phyloP scores from a whole-genome alignment of 1,139 yeast species.

The Suhomyces kunorum region DNA sequence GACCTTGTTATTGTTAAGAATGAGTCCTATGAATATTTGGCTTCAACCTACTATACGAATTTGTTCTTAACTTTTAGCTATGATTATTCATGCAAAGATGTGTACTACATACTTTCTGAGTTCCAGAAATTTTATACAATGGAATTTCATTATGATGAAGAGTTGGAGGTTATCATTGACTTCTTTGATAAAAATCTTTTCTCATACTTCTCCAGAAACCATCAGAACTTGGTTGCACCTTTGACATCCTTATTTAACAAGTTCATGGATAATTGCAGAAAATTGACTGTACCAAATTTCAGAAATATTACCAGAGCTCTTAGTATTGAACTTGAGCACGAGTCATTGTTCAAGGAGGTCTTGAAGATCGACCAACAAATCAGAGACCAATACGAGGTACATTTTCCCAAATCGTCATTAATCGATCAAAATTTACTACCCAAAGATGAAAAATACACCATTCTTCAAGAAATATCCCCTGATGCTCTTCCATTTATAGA shows the following conservation, averaged over 20 bases:
- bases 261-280: background rate
- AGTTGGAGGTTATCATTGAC: slow-evolving; percentile 1
- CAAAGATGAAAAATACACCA: background rate
- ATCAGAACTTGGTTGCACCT: background rate
- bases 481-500: no score
- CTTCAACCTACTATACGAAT: slow-evolving; percentile 2
- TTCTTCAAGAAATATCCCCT: background rate
- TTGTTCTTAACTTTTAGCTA: slow-evolving; percentile 10
- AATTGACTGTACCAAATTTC: background rate
- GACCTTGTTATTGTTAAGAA: slow-evolving; percentile 6
- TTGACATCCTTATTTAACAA: background rate
- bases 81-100: slow-evolving; percentile 10
- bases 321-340: background rate
- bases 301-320: background rate
- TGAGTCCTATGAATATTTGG: slow-evolving; percentile 6
- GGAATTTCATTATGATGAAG: background rate
- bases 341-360: background rate
- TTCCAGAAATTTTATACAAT: background rate
- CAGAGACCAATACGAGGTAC: background rate
- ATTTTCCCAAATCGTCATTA: background rate
- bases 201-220: slow-evolving; percentile 1
- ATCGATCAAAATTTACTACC: background rate
- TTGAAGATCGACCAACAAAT: background rate
- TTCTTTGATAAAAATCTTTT: slow-evolving; percentile 6
- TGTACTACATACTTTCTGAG: slow-evolving; percentile 6